phyloP scores from a whole-genome alignment of 2,329 filamentous ascomycete genomes.

The Beauveria sp. region DNA sequence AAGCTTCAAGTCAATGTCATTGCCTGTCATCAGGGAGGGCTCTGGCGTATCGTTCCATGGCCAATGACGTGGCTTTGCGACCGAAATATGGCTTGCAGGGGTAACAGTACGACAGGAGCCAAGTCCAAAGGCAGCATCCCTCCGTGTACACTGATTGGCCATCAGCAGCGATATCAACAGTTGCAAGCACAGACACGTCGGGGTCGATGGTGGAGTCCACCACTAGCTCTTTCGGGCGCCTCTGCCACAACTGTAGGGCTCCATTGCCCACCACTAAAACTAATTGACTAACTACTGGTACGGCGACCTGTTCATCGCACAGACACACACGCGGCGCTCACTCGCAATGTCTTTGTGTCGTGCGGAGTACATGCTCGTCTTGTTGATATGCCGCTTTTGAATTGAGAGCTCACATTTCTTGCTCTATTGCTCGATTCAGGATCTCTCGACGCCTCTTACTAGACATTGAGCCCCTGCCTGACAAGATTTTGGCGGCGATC shows the following conservation, averaged over 20 bases:
- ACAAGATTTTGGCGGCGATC: neutral
- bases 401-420: neutral
- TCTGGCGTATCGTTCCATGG: too few relatives aligned
- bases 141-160: neutral
- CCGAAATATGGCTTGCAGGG: too few relatives aligned
- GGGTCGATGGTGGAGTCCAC: neutral
- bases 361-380: neutral
- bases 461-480: neutral
- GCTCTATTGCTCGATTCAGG: neutral
- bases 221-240: neutral
- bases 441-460: neutral
- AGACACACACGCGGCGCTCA: neutral
- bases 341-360: neutral
- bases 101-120: too few relatives aligned
- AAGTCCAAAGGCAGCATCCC: too few relatives aligned
- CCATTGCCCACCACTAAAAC: neutral
- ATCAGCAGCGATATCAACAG: neutral
- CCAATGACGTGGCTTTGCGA: too few relatives aligned
- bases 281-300: too few relatives aligned
- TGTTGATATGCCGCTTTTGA: neutral
- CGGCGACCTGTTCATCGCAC: neutral
- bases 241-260: slow-evolving; percentile 6
- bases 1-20: too few relatives aligned
- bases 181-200: neutral
- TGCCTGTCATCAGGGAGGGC: too few relatives aligned